Base-by-base conservation (phyloP, 306 rosid genomes). In the Urtica urens region DNA sequence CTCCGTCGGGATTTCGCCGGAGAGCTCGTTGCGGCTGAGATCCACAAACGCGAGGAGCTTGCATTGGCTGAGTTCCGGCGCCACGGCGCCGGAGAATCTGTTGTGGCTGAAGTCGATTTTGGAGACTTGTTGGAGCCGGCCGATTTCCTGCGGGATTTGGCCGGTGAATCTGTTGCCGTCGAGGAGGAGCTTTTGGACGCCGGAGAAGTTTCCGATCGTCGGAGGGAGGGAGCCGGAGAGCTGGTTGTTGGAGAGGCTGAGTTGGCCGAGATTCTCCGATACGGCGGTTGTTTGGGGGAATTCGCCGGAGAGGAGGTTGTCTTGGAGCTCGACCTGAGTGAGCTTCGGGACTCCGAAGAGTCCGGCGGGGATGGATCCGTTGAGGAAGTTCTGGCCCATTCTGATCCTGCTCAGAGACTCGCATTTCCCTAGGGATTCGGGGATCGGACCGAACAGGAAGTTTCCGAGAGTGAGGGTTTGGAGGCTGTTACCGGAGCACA, bases 161-260 rank as follows among this genome's bases (percentile, higher is more conserved):
- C 95, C 97, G 0, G 90, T 56, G 59, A 90, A 90, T 51, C 28
- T 53, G 71, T 90, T 90, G 3, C 97, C 95, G 41, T 90, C 95
- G 3, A 90, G 87, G 16, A 81, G 86, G 33, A 90, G 93, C 53
- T 90, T 90, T 70, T 90, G 97, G 60, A 90, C 69, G 39, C 95
- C 80, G 10, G 97, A 72, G 55, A 84, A 90, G 66, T 84, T 79
- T 0, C 97, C 97, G 48, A 90, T 71, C 7, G 80, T 58, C 6
- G 95, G 80, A 3, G 95, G 93, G 50, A 90, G 59, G 0, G 73
- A 16, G 23, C 97, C 95, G 0, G 90, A 68, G 23, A 90, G 94
- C 26, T 62, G 46, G 52, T 90, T 90, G 52, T 79, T 81, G 2
- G 95, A 90, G 5, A 90, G 90, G 63, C 78, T 84, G 45, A 88